Percentiles rank a stretch among this genome's conserved stretches.
Conservation (phyloP, 352 stramenopile species). For the Plasmopara viticola region DNA sequence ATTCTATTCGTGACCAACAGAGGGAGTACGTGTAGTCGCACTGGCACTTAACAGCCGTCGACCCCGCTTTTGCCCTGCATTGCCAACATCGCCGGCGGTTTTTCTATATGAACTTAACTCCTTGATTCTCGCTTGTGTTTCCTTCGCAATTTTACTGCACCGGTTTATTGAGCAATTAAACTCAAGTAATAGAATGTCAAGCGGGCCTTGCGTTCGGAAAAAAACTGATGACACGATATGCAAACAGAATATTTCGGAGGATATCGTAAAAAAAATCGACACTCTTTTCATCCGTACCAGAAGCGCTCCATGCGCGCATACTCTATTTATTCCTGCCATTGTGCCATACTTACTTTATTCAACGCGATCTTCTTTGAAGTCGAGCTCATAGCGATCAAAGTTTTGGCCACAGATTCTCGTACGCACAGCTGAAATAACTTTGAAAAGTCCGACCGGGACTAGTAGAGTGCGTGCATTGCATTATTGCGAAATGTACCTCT, state of each 20-base stretch:
- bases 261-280: not conserved
- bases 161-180: constrained; percentile 22
- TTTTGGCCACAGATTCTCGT: constrained; percentile 34
- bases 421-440: constrained; percentile 22
- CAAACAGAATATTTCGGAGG: not conserved
- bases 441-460: constrained; percentile 5
- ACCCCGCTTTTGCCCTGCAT: constrained; percentile 88
- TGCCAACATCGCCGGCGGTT: constrained; percentile 88
- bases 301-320: constrained; percentile 39
- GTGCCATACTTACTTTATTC: constrained; percentile 14
- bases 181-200: constrained; percentile 53
- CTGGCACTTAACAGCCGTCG: constrained; percentile 85
- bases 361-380: constrained; percentile 22
- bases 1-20: too few relatives aligned
- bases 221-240: constrained; percentile 18
- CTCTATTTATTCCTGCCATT: constrained; percentile 29
- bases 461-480: constrained; percentile 7
- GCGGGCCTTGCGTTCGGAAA: constrained; percentile 19
- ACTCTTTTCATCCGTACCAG: constrained; percentile 17
- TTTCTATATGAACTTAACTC: constrained; percentile 61
- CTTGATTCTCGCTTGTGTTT: constrained; percentile 3
- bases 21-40: constrained; percentile 87
- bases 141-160: constrained; percentile 1
- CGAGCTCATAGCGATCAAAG: constrained; percentile 35
- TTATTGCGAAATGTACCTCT: constrained; percentile 1